Evolutionary conservation across 148 eudicot genomes (phyloP).

Genomic region (Amaranthus palmeri): DNA sequence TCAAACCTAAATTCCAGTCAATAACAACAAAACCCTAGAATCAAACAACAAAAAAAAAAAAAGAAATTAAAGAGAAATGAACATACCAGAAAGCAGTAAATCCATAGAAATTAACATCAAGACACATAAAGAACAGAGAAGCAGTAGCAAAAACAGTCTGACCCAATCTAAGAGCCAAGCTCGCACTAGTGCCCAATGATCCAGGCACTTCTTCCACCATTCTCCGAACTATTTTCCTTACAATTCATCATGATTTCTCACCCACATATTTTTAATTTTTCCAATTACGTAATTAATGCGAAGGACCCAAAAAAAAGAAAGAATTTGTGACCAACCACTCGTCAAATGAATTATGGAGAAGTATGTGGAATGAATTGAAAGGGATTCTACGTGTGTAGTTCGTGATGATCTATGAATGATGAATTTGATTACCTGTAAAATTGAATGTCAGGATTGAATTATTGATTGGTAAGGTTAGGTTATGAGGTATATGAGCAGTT

Average conservation of each 20-base stretch:
- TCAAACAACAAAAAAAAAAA: background rate
- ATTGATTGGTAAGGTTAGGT: no score
- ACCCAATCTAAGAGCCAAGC: slow-evolving; percentile 68
- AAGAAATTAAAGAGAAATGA: background rate
- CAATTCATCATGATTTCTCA: background rate
- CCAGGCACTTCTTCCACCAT: slow-evolving; percentile 65
- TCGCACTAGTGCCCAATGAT: slow-evolving; percentile 69
- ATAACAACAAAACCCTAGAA: background rate
- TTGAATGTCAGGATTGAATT: no score
- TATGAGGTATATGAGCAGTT: no score
- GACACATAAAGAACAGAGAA: slow-evolving; percentile 81
- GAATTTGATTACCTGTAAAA: no score
- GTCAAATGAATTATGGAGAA: background rate
- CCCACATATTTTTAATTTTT: background rate
- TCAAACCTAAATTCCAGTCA: background rate
- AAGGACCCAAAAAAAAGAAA: background rate
- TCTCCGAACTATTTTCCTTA: background rate
- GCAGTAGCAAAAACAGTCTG: slow-evolving; percentile 59
- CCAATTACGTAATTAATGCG: background rate
- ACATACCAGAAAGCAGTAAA: slow-evolving; percentile 74
- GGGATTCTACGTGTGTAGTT: background rate
- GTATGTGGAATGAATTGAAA: background rate
- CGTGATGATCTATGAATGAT: no score
- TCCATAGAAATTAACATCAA: slow-evolving; percentile 56
- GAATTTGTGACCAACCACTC: background rate